Percentiles rank a stretch among this genome's conserved stretches.
Evolutionary conservation across 2,329 filamentous ascomycete genomes (phyloP).

Genomic region (Nemania abortiva): DNA sequence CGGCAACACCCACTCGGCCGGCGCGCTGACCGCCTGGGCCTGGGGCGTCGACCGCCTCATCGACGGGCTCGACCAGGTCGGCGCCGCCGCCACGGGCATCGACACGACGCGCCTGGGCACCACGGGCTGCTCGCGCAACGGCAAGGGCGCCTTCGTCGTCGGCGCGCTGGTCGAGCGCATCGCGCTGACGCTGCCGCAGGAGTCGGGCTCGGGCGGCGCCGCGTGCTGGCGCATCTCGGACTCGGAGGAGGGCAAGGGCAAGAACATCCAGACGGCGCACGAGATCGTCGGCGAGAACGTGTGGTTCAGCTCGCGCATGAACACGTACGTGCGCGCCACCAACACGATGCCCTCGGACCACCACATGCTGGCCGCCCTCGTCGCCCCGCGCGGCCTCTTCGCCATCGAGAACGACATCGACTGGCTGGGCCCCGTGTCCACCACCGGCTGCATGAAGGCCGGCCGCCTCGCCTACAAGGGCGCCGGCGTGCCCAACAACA

Average conservation of each 20-base stretch:
- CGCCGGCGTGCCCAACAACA: constrained; percentile 64
- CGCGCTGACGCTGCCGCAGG: constrained; percentile 71
- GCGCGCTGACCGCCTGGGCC: constrained; percentile 71
- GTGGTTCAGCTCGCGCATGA: constrained; percentile 70
- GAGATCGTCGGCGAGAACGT: constrained; percentile 72
- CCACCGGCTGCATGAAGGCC: constrained; percentile 69
- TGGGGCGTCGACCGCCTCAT: constrained; percentile 72
- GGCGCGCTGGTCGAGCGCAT: constrained; percentile 70
- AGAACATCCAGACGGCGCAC: constrained; percentile 70
- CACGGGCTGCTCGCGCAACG: constrained; percentile 73
- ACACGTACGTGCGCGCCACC: constrained; percentile 62
- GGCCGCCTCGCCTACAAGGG: constrained; percentile 66
- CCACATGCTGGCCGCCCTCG: constrained; percentile 67
- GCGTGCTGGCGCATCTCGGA: constrained; percentile 71
- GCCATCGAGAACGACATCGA: constrained; percentile 70
- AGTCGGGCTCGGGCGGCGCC: constrained; percentile 71
- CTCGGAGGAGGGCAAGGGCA: constrained; percentile 61
- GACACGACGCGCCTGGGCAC: constrained; percentile 65
- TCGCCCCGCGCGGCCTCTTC: constrained; percentile 67
- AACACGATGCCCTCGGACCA: constrained; percentile 66
- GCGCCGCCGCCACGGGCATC: constrained; percentile 60
- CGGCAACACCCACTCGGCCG: constrained; percentile 65
- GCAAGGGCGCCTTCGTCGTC: constrained; percentile 72
- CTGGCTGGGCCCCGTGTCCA: constrained; percentile 69
- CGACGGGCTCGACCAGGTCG: constrained; percentile 67